Base-by-base conservation (phyloP, 176 grass and related monocot genomes). In the Rhipidocladum racemiflorum region DNA sequence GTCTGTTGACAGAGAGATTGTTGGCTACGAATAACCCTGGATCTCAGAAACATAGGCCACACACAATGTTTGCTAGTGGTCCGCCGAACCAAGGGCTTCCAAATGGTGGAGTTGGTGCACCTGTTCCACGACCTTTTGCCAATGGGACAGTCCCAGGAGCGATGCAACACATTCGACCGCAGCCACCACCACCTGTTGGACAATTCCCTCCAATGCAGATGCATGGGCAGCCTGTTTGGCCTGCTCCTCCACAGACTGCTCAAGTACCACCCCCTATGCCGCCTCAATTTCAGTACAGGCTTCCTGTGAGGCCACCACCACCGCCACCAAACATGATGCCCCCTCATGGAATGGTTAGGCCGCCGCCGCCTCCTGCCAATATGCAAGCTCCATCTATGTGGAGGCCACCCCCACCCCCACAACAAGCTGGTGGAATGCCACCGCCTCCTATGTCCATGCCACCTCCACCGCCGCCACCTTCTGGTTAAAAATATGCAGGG, bases 51-150 rank as follows among this genome's bases (percentile, higher is more conserved):
- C 91, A 95, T 75, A 85, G 91, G 21, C 89, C 96, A 5, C 92
- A 95, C 79, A 99, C 93, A 14, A 66, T 95, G 84, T 99, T 99
- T 83, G 93, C 93, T 34, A 99, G 93, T 75, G 97, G 91, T 24
- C 97, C 89, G 0, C 93, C 97, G 17, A 83, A 85, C 59, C 91
- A 86, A 49, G 87, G 84, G 23, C 81, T 84, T 66, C 42, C 80
- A 35, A 94, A 85, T 66, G 85, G 92, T 30, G 70, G 70, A 42
- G 57, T 82, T 78, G 72, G 77, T 68, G 62, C 69, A 16, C 77
- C 87, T 54, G 79, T 92, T 67, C 91, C 96, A 2, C 79, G 87
- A 8, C 89, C 90, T 63, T 99, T 87, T 65, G 61, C 70, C 84
- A 98, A 98, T 72, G 92, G 90, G 38, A 71, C 82, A 30, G 46